phyloP scores from a whole-genome alignment of 768 basidiomycete genomes.

The Terana coerulea region DNA sequence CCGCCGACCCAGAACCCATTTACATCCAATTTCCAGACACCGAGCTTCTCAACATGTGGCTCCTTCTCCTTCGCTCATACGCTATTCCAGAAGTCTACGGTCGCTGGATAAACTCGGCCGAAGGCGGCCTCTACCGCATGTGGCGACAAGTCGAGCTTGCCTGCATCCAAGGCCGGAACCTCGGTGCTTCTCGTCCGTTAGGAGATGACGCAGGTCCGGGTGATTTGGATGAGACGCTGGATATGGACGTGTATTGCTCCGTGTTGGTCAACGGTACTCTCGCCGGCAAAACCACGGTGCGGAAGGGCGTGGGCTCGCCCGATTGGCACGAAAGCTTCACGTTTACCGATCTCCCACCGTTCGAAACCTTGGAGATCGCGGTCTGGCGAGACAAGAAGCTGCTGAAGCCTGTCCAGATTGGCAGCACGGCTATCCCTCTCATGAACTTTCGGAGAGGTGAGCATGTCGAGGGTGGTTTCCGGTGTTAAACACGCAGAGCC shows the following conservation, averaged over 20 bases:
- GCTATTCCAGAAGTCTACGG: slow-evolving; percentile 80
- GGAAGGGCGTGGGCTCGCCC: slow-evolving; percentile 59
- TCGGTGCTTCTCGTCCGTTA: slow-evolving; percentile 49
- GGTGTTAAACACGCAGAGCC: slow-evolving; percentile 46
- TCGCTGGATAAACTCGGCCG: slow-evolving; percentile 44
- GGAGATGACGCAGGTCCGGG: slow-evolving; percentile 23
- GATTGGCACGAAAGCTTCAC: slow-evolving; percentile 84
- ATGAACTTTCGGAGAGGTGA: slow-evolving; percentile 72
- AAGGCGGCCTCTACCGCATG: slow-evolving; percentile 81
- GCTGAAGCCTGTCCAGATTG: slow-evolving; percentile 52
- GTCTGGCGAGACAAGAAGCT: slow-evolving; percentile 69
- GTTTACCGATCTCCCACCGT: slow-evolving; percentile 75
- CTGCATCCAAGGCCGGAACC: slow-evolving; percentile 69
- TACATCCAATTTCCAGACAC: slow-evolving; percentile 69
- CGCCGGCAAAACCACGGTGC: slow-evolving; percentile 72
- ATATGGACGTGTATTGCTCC: slow-evolving; percentile 76
- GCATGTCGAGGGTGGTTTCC: slow-evolving; percentile 80
- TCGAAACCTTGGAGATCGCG: slow-evolving; percentile 62
- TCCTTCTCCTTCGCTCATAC: slow-evolving; percentile 76
- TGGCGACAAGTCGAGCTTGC: slow-evolving; percentile 80
- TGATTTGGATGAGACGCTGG: slow-evolving; percentile 41
- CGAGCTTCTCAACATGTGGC: slow-evolving; percentile 70
- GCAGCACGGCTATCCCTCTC: slow-evolving; percentile 61
- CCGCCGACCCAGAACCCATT: slow-evolving; percentile 53
- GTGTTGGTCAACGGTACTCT: slow-evolving; percentile 65